Evolutionary conservation across 805 yeast genomes (phyloP).

Genomic region (Candida multigemmis): DNA sequence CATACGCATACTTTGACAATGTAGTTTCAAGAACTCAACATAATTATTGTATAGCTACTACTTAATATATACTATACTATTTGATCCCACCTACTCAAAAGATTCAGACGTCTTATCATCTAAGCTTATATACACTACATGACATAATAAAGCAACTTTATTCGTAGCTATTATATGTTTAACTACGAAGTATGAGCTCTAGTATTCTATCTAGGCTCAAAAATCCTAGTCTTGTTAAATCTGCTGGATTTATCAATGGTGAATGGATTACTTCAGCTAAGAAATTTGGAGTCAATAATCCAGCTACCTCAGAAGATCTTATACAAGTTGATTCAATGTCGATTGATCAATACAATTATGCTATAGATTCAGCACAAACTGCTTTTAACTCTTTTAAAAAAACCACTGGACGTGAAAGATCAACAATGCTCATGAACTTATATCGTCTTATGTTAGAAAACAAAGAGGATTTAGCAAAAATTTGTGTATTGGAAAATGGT

Average conservation of each 20-base stretch:
- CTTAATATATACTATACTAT: no score
- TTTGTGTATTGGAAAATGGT: constrained; percentile 67
- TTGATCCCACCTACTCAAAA: constrained; percentile 1
- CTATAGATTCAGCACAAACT: constrained; percentile 44
- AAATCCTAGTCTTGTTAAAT: constrained; percentile 43
- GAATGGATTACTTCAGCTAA: constrained; percentile 49
- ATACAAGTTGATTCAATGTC: constrained; percentile 46
- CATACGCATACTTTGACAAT: no score
- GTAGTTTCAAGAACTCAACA: no score
- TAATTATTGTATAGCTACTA: no score
- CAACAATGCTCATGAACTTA: constrained; percentile 43
- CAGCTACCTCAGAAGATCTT: constrained; percentile 49
- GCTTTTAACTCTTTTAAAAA: constrained; percentile 47
- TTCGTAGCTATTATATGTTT: neutral
- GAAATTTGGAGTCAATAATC: constrained; percentile 63
- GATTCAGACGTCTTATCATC: neutral
- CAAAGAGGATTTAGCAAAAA: constrained; percentile 53
- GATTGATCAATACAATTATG: constrained; percentile 36
- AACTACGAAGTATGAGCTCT: neutral
- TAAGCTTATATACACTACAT: neutral
- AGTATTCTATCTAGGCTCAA: constrained; percentile 14
- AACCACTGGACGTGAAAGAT: constrained; percentile 49
- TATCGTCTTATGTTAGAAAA: constrained; percentile 47
- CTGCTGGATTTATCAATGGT: constrained; percentile 66
- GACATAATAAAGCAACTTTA: neutral